Evolutionary conservation across 2,329 filamentous ascomycete species (phyloP).

Genomic region (Arthrobotrys sinensis): DNA sequence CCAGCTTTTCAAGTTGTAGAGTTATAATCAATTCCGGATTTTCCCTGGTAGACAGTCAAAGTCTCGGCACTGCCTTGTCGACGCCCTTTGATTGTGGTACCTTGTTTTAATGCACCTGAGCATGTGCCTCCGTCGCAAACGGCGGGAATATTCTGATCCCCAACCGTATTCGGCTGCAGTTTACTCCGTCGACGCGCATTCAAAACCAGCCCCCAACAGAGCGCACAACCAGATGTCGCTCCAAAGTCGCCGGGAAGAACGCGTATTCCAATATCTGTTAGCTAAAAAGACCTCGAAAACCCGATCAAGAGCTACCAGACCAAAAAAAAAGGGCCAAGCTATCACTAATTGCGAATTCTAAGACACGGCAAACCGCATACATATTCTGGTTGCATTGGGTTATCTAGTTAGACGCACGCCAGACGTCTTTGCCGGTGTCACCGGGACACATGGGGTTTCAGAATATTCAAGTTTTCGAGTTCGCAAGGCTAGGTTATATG

Average conservation of each 20-base stretch:
- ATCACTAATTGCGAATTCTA: slow-evolving; percentile 24
- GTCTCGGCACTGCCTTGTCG: too few species aligned
- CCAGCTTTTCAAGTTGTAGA: background rate
- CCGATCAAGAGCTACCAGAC: background rate
- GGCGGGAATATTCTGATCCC: too few species aligned
- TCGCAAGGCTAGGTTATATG: slow-evolving; percentile 1
- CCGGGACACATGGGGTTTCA: slow-evolving; percentile 17
- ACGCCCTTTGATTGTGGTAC: background rate
- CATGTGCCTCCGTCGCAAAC: too few species aligned
- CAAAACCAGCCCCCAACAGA: background rate
- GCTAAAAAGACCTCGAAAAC: background rate
- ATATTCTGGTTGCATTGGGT: slow-evolving; percentile 26
- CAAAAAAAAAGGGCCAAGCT: slow-evolving; percentile 1
- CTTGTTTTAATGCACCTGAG: slow-evolving; percentile 4
- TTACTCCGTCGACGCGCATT: background rate
- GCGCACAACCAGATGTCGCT: background rate
- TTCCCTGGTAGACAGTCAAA: too few species aligned
- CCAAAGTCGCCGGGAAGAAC: background rate
- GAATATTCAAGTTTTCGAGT: background rate
- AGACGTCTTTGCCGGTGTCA: background rate
- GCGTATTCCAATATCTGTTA: slow-evolving; percentile 7
- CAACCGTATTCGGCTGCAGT: too few species aligned
- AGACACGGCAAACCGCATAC: slow-evolving; percentile 42
- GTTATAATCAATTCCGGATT: background rate
- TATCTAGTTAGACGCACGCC: background rate